Conservation (phyloP, 768 basidiomycete genomes). For the Termitomyces eurrhizus region DNA sequence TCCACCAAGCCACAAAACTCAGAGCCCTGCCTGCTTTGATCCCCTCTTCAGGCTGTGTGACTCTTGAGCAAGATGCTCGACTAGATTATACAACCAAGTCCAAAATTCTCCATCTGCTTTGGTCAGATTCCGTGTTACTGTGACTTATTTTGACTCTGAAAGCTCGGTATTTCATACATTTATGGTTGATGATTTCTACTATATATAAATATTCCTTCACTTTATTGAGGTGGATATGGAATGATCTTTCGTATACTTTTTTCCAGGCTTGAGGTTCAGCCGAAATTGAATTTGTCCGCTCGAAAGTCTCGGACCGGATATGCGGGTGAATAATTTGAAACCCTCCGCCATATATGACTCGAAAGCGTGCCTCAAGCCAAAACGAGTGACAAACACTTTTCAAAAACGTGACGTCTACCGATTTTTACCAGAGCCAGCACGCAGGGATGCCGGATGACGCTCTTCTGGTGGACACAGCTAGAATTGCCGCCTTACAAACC, state of each 20-base stretch:
- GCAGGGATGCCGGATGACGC: background rate
- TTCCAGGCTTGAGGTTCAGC: background rate
- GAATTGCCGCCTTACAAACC: slow-evolving; percentile 24
- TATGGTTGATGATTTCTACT: background rate
- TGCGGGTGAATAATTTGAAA: too few species aligned
- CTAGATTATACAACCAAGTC: too few species aligned
- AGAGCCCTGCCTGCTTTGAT: background rate
- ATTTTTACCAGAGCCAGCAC: background rate
- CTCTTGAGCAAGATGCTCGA: background rate
- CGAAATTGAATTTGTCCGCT: background rate
- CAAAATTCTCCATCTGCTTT: background rate
- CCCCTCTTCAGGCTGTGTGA: background rate
- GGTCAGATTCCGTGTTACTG: background rate
- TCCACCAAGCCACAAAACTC: background rate
- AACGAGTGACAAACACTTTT: background rate
- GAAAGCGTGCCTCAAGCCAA: background rate
- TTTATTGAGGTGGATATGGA: background rate
- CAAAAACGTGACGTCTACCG: background rate
- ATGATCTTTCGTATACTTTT: too few species aligned
- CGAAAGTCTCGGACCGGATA: too few species aligned
- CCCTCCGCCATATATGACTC: background rate
- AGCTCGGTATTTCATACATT: background rate
- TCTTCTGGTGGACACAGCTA: slow-evolving; percentile 11
- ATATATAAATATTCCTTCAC: background rate
- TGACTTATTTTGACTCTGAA: background rate